Evolutionary conservation across 164 flowering plant genomes (phyloP).

Genomic region (Saururus chinensis): DNA sequence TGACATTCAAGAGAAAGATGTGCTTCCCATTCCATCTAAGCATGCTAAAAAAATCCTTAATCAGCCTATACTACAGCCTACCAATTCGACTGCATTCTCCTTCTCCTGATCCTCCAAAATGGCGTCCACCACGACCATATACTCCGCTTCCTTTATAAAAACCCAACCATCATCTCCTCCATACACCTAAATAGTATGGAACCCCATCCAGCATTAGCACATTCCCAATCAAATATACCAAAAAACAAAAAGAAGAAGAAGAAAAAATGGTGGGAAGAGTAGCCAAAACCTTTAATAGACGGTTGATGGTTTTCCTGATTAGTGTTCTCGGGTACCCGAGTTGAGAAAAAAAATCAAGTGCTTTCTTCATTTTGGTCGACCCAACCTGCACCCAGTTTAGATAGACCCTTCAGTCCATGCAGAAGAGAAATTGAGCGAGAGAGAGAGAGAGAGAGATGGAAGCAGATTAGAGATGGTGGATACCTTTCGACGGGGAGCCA

Average conservation of each 20-base stretch:
- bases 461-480: too few species aligned
- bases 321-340: not conserved
- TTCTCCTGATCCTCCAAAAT: constrained; percentile 27
- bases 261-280: not conserved
- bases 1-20: too few species aligned
- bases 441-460: too few species aligned
- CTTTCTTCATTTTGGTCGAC: not conserved
- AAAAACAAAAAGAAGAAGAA: not conserved
- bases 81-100: not conserved
- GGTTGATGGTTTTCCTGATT: not conserved
- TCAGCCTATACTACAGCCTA: too few species aligned
- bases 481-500: not conserved
- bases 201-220: not conserved
- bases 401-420: not conserved
- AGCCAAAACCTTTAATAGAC: not conserved
- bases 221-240: not conserved
- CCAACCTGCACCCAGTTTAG: not conserved
- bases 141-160: constrained; percentile 39
- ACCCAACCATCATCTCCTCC: constrained; percentile 39
- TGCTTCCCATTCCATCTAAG: too few species aligned
- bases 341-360: not conserved
- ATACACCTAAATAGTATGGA: constrained; percentile 17
- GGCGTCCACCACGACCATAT: constrained; percentile 30
- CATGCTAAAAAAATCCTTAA: too few species aligned
- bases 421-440: too few species aligned